Evolutionary conservation across 108 stramenopile genomes (phyloP).

Genomic region (Mediolabrus comicus): DNA sequence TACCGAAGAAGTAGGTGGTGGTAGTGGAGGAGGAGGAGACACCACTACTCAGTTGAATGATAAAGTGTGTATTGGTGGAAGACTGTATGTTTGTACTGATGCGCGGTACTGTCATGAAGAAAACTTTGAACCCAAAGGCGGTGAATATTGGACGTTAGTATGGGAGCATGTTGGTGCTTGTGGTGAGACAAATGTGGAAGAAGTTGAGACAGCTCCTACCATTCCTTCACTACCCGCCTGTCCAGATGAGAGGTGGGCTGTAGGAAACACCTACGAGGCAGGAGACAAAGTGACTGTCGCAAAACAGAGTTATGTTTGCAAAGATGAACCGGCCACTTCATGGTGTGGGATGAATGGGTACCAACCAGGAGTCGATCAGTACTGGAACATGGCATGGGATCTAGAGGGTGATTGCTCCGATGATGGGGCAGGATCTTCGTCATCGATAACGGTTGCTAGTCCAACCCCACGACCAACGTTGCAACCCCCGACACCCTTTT

Average conservation of each 20-base stretch:
- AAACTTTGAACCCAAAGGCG: slow-evolving; percentile 9
- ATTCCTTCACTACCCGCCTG: background rate
- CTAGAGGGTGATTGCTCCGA: slow-evolving; percentile 6
- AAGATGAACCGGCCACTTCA: slow-evolving; percentile 8
- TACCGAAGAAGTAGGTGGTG: too few relatives aligned
- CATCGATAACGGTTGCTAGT: background rate
- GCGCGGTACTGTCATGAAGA: slow-evolving; percentile 3
- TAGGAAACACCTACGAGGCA: slow-evolving; percentile 1
- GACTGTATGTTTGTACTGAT: slow-evolving; percentile 11
- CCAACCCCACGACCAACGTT: slow-evolving; percentile 3
- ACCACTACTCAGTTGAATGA: slow-evolving; percentile 2
- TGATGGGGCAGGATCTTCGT: background rate
- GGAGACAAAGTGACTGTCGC: slow-evolving; percentile 4
- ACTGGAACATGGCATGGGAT: slow-evolving; percentile 24
- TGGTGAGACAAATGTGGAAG: background rate
- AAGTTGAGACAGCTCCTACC: background rate
- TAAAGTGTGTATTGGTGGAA: slow-evolving; percentile 1
- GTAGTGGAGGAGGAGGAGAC: background rate
- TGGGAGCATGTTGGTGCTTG: slow-evolving; percentile 17
- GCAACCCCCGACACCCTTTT: background rate
- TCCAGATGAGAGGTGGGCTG: background rate
- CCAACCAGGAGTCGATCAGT: slow-evolving; percentile 7
- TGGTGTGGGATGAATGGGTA: slow-evolving; percentile 31
- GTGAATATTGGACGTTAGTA: slow-evolving; percentile 18
- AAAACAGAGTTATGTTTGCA: slow-evolving; percentile 12